Percentiles rank a stretch among this genome's conserved stretches.
Evolutionary conservation across 2,329 filamentous ascomycete genomes (phyloP).

Genomic region (Aspergillus sp.): DNA sequence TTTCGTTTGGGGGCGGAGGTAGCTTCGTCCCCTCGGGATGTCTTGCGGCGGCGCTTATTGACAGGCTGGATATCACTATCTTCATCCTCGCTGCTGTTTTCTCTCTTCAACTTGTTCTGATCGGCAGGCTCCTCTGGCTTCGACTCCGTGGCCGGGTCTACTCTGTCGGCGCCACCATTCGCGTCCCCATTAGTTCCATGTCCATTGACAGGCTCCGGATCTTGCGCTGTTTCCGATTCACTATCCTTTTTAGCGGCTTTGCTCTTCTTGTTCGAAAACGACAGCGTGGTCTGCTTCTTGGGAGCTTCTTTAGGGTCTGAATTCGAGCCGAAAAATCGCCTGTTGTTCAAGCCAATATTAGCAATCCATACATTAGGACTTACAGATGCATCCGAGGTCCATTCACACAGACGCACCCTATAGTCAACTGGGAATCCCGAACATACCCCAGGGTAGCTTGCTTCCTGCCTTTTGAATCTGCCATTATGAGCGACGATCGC

Average conservation of each 20-base stretch:
- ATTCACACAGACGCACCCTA: slow-evolving; percentile 60
- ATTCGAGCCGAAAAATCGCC: slow-evolving; percentile 79
- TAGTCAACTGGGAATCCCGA: slow-evolving; percentile 68
- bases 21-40: slow-evolving; percentile 36
- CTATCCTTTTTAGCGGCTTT: slow-evolving; percentile 33
- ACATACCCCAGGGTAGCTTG: slow-evolving; percentile 91
- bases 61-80: slow-evolving; percentile 56
- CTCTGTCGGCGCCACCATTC: slow-evolving; percentile 15
- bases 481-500: slow-evolving; percentile 12
- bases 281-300: slow-evolving; percentile 74
- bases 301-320: slow-evolving; percentile 59
- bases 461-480: slow-evolving; percentile 48
- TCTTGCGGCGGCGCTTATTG: slow-evolving; percentile 53
- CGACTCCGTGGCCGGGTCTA: slow-evolving; percentile 16
- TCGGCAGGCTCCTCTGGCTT: slow-evolving; percentile 5
- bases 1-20: slow-evolving; percentile 31
- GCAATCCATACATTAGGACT: background rate
- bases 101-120: slow-evolving; percentile 20
- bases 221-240: slow-evolving; percentile 29
- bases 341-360: slow-evolving; percentile 41
- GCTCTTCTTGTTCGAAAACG: slow-evolving; percentile 65
- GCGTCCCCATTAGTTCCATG: slow-evolving; percentile 10
- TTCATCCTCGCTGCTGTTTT: slow-evolving; percentile 36
- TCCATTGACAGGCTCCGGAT: slow-evolving; percentile 13
- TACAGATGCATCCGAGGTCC: background rate